phyloP scores from a whole-genome alignment of 345 rosid species.

The Salix udensis region DNA sequence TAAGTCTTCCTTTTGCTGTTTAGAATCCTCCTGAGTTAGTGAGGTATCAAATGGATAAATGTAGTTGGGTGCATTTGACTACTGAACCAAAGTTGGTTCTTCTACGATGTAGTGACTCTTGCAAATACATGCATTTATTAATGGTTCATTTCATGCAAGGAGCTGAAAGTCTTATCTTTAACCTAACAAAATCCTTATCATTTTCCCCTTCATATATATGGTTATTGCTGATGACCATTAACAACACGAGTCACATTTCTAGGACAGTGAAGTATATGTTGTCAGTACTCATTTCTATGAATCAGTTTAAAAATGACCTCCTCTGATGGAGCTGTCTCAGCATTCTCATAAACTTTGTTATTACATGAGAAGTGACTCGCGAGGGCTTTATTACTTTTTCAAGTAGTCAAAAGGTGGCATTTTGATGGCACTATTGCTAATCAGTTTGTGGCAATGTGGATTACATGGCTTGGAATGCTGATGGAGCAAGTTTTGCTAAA shows the following conservation, averaged over 20 bases:
- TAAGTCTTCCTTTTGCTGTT: background rate
- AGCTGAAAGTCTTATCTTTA: background rate
- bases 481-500: background rate
- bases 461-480: background rate
- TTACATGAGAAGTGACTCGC: background rate
- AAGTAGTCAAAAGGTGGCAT: background rate
- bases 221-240: background rate
- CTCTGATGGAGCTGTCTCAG: background rate
- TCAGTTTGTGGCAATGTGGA: background rate
- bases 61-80: background rate
- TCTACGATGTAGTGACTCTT: background rate
- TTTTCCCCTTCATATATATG: background rate
- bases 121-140: background rate
- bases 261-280: background rate
- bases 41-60: background rate
- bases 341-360: background rate
- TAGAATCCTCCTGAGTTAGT: background rate
- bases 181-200: background rate
- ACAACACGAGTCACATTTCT: background rate
- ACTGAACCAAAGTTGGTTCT: constrained; percentile 1
- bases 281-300: background rate
- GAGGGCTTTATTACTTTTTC: background rate
- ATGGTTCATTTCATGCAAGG: background rate
- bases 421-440: background rate
- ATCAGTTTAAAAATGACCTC: background rate